Evolutionary conservation across 1,139 yeast species (phyloP), one percentile per base, ranked within the genome.

Genomic region (Candida glucosophila): DNA sequence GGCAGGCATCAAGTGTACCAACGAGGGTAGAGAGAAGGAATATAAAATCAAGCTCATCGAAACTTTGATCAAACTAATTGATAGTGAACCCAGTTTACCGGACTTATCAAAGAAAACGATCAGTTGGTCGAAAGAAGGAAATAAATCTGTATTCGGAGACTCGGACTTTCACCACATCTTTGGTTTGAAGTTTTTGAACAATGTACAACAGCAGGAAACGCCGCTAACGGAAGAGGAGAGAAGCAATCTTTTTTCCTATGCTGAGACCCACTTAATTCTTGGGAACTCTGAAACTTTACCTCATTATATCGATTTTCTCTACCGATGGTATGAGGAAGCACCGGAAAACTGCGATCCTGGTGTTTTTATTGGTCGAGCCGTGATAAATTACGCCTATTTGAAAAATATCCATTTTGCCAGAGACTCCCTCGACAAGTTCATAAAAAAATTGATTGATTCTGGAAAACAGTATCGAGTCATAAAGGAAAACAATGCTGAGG

Each of bases 141-240:
- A 41, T 3, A 57, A 55, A 0, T 57, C 53, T 30, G 70, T 70
- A 31, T 70, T 70, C 36, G 95, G 95, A 4, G 95, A 85, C 43
- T 64, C 77, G 5, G 77, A 73, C 25, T 58, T 90, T 31, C 88
- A 83, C 44, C 77, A 77, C 37, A 66, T 78, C 12, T 65, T 88
- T 35, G 96, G 95, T 1, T 51, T 61, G 19, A 78, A 80, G 42
- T 60, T 83, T 26, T 53, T 73, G 32, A 44, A 43, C 9, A 28
- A 34, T 8, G 33, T 42, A 20, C 33, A 44, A 13, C 29, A 29
- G 5, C 23, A 25, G 74, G 68, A 46, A 6, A 32, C 33, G 8
- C 17, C 12, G 12, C 19, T 24, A 13, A 39, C 44, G 11, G 51
- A 45, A 11, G 58, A 49, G n/a, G 58, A 53, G 22, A 48, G 45